Evolutionary conservation across 2,329 filamentous ascomycete genomes (phyloP), one percentile per base, ranked within the genome.

Genomic region (Phyllosticta citrichinensis): DNA sequence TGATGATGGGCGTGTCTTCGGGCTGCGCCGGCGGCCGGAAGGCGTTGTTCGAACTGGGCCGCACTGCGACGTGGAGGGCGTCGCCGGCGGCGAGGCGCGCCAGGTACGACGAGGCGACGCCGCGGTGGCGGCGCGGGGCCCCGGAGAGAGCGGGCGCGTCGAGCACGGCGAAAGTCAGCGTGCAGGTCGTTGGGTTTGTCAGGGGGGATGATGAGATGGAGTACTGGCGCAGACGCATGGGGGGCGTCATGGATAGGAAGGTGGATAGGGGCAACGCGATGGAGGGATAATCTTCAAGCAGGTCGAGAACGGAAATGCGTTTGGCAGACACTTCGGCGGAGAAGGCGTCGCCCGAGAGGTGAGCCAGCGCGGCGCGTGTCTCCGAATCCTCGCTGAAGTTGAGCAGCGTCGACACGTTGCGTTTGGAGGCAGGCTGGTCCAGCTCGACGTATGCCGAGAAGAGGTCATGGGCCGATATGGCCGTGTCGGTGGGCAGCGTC

Each of bases 171-270:
- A 87, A 91, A 3, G 87, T 91, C 25, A 92, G 79, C 0, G 86
- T 85, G 57, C 82, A 81, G 62, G 78, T 77, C 11, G 74, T 75
- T 0, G 82, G 77, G 63, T 86, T 80, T 64, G 76, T 77, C 0
- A 89, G 77, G 0, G 88, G 87, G 0, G 87, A 89, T 0, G 87
- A 91, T 0, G 88, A 91, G 68, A 92, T 90, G 33, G 85, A 89
- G 76, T 91, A 91, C 71, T 89, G 86, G n/a, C 88, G 82, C 50
- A 89, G 80, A 27, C 88, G 84, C 85, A 94, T 89, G 0, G 88
- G 86, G 1, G 87, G 87, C 81, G 91, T 80, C 79, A 91, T 86
- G 35, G 80, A 79, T 8, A 94, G 78, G 75, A 88, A 93, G 19
- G 82, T 75, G 3, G 80, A 80, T 24, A 94, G 80, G 0, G 87